phyloP scores from a whole-genome alignment of 441 rosid species.

The Metrosideros polymorpha region DNA sequence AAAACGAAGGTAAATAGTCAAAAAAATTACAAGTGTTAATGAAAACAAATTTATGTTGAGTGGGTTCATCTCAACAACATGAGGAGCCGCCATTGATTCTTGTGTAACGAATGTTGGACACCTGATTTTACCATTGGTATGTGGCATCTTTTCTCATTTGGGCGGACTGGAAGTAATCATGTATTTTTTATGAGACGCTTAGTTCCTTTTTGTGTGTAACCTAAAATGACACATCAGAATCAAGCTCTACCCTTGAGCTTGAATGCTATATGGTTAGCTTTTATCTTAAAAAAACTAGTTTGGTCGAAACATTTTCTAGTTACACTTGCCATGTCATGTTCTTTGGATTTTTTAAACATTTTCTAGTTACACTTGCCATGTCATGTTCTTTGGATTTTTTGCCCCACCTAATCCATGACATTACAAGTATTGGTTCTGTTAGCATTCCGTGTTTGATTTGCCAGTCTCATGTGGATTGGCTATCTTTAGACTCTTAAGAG shows the following conservation, averaged over 20 bases:
- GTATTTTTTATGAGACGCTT: neutral
- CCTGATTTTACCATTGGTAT: neutral
- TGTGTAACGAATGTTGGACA: neutral
- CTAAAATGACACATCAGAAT: neutral
- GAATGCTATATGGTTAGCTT: neutral
- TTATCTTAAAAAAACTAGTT: neutral
- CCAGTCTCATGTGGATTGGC: neutral
- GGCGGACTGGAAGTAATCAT: neutral
- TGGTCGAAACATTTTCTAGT: neutral
- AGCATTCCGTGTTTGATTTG: neutral
- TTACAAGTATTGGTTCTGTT: neutral
- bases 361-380: neutral
- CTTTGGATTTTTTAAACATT: no score
- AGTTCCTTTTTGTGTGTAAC: neutral
- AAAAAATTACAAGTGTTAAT: neutral
- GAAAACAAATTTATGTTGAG: neutral
- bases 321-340: neutral
- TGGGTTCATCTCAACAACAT: neutral
- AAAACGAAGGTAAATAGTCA: neutral
- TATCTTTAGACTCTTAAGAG: neutral
- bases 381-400: neutral
- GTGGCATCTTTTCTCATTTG: neutral
- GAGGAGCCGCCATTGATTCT: neutral
- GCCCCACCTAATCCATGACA: neutral
- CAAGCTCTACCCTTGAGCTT: neutral